These are phyloP conservation scores for Fonsecaea nubica DNA, from an alignment of 2,329 filamentous ascomycete species.

Conservation along the genomic window DNA sequence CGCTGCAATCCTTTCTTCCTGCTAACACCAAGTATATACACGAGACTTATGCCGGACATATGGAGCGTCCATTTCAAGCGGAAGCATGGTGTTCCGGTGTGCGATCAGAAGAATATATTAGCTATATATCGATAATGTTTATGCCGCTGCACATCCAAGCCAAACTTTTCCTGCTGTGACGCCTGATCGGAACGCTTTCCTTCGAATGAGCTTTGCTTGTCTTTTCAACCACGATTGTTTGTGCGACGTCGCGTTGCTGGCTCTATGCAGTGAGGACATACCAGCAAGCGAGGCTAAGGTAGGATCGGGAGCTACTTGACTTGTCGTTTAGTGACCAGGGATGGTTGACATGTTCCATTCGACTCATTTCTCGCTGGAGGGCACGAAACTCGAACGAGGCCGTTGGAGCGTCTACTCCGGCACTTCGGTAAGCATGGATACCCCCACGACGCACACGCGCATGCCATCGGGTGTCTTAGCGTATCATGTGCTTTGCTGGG, in stretches of 20 bases:
- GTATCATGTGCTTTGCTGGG: background rate
- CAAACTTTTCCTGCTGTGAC: background rate
- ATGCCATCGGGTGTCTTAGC: background rate
- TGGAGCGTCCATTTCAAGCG: background rate
- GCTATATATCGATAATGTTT: constrained; percentile 23
- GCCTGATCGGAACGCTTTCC: background rate
- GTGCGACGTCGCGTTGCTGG: constrained; percentile 1
- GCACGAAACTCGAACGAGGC: background rate
- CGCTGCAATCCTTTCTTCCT: background rate
- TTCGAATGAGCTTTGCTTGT: constrained; percentile 1
- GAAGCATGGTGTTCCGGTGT: background rate
- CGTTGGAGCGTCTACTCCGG: background rate
- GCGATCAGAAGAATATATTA: constrained; percentile 3
- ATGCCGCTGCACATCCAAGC: constrained; percentile 12
- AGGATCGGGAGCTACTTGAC: background rate
- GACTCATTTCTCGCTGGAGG: background rate
- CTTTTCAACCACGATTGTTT: background rate
- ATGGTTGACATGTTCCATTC: background rate
- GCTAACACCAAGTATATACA: background rate
- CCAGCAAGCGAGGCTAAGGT: background rate
- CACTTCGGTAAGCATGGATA: background rate
- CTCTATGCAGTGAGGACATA: background rate
- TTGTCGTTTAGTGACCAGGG: background rate
- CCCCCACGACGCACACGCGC: constrained; percentile 2
- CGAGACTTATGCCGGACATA: background rate